Base-by-base conservation (phyloP, 2,329 filamentous ascomycete species). In the Fonsecaea multimorphosa region DNA sequence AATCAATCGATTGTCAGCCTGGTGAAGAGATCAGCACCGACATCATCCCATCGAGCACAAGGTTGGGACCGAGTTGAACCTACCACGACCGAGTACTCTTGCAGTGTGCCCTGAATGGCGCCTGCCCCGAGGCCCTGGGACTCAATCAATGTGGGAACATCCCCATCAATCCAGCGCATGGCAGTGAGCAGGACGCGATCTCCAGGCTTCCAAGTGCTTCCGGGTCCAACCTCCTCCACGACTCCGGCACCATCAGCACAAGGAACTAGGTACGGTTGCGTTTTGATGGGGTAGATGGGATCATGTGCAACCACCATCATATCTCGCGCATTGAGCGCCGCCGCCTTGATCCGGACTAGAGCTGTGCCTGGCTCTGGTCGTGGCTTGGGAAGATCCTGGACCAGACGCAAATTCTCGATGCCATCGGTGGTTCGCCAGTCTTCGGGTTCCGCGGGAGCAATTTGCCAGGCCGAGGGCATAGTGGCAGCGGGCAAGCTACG, bases 231-330 rank as follows among this genome's bases (percentile, higher is more conserved):
- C 56, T 72, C 49, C 3, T 75, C 71, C 29, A 80, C 71, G 8
- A 75, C 73, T 44, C 78, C 78, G 1, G 78, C 75, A 52, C 73
- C 70, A 44, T 80, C 79, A 14, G 74, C 77, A 68, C 75, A 75
- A 5, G 78, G 79, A 9, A 78, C 68, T 1, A 80, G 72, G 3
- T 76, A 38, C 12, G 61, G 61, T 22, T 22, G 9, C 22, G 61
- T 36, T 19, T 46, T 22, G 29, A 55, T 63, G n/a, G 36, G 61
- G 40, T 63, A 63, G 22, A 63, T 63, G 16, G 54, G 61, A 40
- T 63, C 61, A 3, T 54, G 53, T 11, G 61, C 34, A 52, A 63
- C 31, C 9, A 63, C 61, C 61, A 63, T 63, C 61, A 63, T 63
- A 31, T 63, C 61, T 19, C 61, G 34, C 8, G 61, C 61, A 63